Conservation (phyloP, 805 yeast species). For the Candida silvicultrix region DNA sequence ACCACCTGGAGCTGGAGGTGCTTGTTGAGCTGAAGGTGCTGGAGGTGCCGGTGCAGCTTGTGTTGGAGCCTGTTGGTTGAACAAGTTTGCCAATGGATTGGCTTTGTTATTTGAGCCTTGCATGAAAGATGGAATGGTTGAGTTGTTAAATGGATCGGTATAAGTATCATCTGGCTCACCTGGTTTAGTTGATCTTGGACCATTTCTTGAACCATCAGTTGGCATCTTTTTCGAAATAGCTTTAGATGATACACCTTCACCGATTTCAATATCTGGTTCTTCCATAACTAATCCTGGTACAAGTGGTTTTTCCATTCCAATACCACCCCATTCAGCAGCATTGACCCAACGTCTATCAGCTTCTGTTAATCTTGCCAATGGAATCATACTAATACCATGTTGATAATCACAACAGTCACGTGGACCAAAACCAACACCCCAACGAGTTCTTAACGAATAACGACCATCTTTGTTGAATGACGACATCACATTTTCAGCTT, state of each 20-base stretch:
- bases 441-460: constrained; percentile 70
- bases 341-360: constrained; percentile 90
- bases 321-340: constrained; percentile 94
- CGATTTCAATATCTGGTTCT: constrained; percentile 97
- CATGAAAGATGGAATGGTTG: constrained; percentile 22
- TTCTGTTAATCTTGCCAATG: constrained; percentile 83
- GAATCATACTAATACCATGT: constrained; percentile 83
- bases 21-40: background rate
- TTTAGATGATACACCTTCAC: constrained; percentile 88
- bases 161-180: constrained; percentile 38
- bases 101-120: constrained; percentile 31
- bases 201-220: constrained; percentile 78
- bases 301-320: constrained; percentile 73
- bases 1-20: constrained; percentile 11
- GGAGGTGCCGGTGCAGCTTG: constrained; percentile 12
- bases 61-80: constrained; percentile 24
- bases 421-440: constrained; percentile 99
- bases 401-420: constrained; percentile 96
- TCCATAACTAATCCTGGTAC: constrained; percentile 79
- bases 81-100: constrained; percentile 46
- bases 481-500: constrained; percentile 78
- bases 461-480: constrained; percentile 66
- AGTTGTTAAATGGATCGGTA: constrained; percentile 22
- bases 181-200: constrained; percentile 72
- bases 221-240: constrained; percentile 92